Base-by-base conservation (phyloP, 257 asterid genomes). In the Verbascum thapsus region DNA sequence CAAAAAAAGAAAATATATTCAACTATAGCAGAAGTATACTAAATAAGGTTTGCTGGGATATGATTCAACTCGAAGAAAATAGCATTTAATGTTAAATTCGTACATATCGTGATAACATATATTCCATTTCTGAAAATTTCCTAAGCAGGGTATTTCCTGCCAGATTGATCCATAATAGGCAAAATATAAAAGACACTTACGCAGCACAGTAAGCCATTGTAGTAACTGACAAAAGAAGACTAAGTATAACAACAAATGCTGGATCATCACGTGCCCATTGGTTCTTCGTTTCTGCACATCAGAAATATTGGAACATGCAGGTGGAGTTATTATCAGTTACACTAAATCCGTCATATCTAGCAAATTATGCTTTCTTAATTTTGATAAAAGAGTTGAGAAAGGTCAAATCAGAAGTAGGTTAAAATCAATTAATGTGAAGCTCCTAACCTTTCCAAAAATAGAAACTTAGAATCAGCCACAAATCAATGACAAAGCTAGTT, bases 241-340 rank as follows among this genome's bases (percentile, higher is more conserved):
- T 82, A 66, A 88, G 90, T 78, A 90, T 82, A 62, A 90, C 99
- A 68, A 90, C 81, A 78, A 94, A 94, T 61, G 99, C 99, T 52
- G 99, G 99, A 84, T 94, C 99, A 76, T 94, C 99, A 55, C 99
- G 99, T 58, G 99, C 99, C 99, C 99, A 94, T 74, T 94, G 99
- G 68, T 94, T 94, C 84, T 94, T 94, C 53, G 97, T 94, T 80
- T 94, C 99, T 94, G 89, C 78, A 82, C 57, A 55, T 58, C 30
- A 17, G 51, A 52, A 67, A 51, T 52, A 43, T 41, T 32, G 5
- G 32, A 26, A 26, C 3, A 26, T 2, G 32, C 32, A 26, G 22
- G 22, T 19, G 65, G 53, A 34, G 47, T 61, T 18, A 40, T 56
- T 53, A 70, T 10, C 63, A 73, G 34, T 45, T 18, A 66, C 19